Conservation (phyloP, 2,329 filamentous ascomycete genomes). For the Didymella glomerata region DNA sequence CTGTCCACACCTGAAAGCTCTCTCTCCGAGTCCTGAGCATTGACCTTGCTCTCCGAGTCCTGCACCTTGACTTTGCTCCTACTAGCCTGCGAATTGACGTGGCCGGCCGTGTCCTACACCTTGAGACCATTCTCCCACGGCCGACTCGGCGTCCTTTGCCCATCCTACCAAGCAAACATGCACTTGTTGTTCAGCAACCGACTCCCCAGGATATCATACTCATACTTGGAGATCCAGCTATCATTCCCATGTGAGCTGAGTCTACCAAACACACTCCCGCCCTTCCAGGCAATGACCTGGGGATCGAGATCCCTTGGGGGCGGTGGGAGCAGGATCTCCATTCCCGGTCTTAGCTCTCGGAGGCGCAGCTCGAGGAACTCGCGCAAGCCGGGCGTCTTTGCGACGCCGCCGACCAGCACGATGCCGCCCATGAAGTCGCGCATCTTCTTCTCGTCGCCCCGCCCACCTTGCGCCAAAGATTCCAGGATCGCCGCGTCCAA, state of each 20-base stretch:
- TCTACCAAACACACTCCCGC: constrained; percentile 94
- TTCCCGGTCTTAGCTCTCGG: constrained; percentile 68
- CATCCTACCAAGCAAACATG: constrained; percentile 52
- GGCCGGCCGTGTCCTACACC: neutral
- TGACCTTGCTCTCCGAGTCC: neutral
- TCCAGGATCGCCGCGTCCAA: constrained; percentile 90
- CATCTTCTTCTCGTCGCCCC: constrained; percentile 89
- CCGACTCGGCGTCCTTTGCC: neutral
- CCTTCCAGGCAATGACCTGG: constrained; percentile 98
- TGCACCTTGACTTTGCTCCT: neutral
- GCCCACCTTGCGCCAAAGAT: constrained; percentile 85
- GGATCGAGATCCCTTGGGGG: constrained; percentile 94
- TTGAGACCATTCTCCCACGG: neutral
- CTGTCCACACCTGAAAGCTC: neutral
- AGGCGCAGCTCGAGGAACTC: constrained; percentile 84
- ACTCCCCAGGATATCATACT: constrained; percentile 86
- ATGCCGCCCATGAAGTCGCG: constrained; percentile 73
- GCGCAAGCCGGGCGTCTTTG: constrained; percentile 71
- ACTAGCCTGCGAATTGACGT: too few species aligned
- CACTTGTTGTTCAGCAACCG: constrained; percentile 70
- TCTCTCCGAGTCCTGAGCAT: neutral
- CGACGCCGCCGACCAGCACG: constrained; percentile 51
- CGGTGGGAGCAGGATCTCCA: constrained; percentile 68
- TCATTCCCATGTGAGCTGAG: constrained; percentile 82
- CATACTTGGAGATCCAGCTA: constrained; percentile 87